A percentile compares a stretch with the other conserved stretches of the same genome.
Evolutionary conservation across 257 asterid genomes (phyloP).

Genomic region (Verbena officinalis): DNA sequence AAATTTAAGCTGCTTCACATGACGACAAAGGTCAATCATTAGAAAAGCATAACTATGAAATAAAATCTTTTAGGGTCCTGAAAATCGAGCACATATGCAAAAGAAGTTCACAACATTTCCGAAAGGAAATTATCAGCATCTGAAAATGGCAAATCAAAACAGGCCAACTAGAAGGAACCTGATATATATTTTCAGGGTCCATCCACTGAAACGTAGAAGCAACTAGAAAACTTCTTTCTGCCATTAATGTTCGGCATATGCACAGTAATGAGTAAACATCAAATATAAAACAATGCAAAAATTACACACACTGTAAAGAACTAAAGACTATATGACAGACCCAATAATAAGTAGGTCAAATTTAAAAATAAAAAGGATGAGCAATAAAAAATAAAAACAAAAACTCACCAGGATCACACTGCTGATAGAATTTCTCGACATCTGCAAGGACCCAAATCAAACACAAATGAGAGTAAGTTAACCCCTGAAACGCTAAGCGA

Average conservation of each 20-base stretch:
- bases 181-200: no score
- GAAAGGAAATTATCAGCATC: not conserved
- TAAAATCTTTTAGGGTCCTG: no score
- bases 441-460: constrained; percentile 45
- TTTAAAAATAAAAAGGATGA: not conserved
- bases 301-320: not conserved
- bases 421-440: constrained; percentile 61
- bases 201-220: not conserved
- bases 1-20: not conserved
- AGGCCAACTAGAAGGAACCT: not conserved
- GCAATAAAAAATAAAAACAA: not conserved
- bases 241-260: not conserved
- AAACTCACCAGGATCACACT: constrained; percentile 83
- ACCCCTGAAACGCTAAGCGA: constrained; percentile 1
- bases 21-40: not conserved
- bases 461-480: not conserved
- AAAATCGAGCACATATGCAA: not conserved
- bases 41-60: no score
- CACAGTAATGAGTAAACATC: not conserved
- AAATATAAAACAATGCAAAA: not conserved
- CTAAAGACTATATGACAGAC: not conserved
- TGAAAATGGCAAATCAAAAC: constrained; percentile 7
- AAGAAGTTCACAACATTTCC: not conserved
- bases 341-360: not conserved
- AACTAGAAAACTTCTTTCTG: not conserved